phyloP scores from a whole-genome alignment of 164 flowering plant genomes.

The Echeveria elegans region DNA sequence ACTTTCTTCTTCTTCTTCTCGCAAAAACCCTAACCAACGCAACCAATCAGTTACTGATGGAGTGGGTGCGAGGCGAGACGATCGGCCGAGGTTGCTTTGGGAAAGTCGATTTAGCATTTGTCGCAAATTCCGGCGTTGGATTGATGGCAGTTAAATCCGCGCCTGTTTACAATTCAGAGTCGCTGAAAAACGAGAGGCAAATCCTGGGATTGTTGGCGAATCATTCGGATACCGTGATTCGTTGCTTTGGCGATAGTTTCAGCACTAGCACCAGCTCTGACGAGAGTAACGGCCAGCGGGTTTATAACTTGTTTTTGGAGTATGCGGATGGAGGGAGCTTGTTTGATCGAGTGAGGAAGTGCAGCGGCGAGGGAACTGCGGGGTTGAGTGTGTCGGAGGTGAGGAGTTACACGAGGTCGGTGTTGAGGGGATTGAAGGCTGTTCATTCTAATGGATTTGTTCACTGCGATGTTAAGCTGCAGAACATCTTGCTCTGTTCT shows the following conservation, averaged over 20 bases:
- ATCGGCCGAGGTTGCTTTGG: conserved; percentile 56
- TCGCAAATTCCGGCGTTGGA: conserved; percentile 5
- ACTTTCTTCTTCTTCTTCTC: not conserved
- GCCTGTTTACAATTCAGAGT: conserved; percentile 14
- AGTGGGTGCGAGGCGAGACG: conserved; percentile 46
- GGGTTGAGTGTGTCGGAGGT: conserved; percentile 31
- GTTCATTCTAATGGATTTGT: conserved; percentile 53
- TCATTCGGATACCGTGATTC: conserved; percentile 33
- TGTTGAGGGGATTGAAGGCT: conserved; percentile 34
- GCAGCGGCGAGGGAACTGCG: conserved; percentile 21
- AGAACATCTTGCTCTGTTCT: conserved; percentile 43
- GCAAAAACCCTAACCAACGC: too few relatives aligned
- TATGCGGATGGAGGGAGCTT: conserved; percentile 48
- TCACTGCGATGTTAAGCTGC: conserved; percentile 73
- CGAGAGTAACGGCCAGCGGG: conserved; percentile 27
- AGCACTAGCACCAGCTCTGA: too few relatives aligned
- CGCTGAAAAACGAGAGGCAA: conserved; percentile 35
- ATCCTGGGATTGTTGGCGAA: conserved; percentile 27
- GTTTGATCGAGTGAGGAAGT: conserved; percentile 26
- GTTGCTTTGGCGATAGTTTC: conserved; percentile 35
- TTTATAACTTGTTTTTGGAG: conserved; percentile 55
- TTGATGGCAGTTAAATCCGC: conserved; percentile 54
- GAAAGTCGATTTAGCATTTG: conserved; percentile 32
- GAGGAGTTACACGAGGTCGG: conserved; percentile 27
- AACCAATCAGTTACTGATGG: too few relatives aligned